phyloP scores from a whole-genome alignment of 495 filamentous ascomycete genomes.

The Talaromyces adpressus region DNA sequence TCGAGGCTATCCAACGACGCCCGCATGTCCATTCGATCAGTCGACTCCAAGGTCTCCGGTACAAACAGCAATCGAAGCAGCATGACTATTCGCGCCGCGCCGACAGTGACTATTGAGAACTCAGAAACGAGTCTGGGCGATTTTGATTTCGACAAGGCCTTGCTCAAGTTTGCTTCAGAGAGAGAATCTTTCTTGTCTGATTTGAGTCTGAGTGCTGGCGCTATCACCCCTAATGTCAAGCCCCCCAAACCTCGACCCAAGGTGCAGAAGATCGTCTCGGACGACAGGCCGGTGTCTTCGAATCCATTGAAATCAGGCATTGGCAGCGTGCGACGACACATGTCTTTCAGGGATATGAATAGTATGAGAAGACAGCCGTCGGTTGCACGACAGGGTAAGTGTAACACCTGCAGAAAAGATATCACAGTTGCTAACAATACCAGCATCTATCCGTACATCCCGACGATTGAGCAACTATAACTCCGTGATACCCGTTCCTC shows the following conservation, averaged over 20 bases:
- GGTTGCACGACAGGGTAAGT: slow-evolving; percentile 69
- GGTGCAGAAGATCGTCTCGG: slow-evolving; percentile 73
- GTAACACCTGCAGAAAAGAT: not conserved
- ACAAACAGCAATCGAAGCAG: slow-evolving; percentile 84
- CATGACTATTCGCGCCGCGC: slow-evolving; percentile 64
- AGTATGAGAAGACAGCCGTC: slow-evolving; percentile 86
- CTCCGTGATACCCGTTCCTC: slow-evolving; percentile 89
- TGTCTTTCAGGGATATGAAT: slow-evolving; percentile 90
- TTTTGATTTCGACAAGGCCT: slow-evolving; percentile 86
- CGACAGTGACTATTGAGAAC: slow-evolving; percentile 13
- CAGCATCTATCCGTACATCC: slow-evolving; percentile 84
- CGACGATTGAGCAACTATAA: slow-evolving; percentile 95
- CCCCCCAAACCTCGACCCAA: slow-evolving; percentile 66
- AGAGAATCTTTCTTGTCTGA: slow-evolving; percentile 91
- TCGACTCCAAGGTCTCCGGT: slow-evolving; percentile 47
- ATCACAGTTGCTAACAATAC: slow-evolving; percentile 8
- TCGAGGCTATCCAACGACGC: slow-evolving; percentile 57
- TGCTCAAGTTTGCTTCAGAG: slow-evolving; percentile 90
- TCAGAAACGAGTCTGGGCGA: slow-evolving; percentile 41
- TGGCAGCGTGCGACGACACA: slow-evolving; percentile 77
- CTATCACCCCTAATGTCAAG: slow-evolving; percentile 60
- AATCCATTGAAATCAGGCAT: slow-evolving; percentile 46
- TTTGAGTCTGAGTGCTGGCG: slow-evolving; percentile 81
- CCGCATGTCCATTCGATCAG: slow-evolving; percentile 57
- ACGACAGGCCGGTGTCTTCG: slow-evolving; percentile 50